Conservation (phyloP, 768 basidiomycete species). For the Xerocomellus amylosporus region DNA sequence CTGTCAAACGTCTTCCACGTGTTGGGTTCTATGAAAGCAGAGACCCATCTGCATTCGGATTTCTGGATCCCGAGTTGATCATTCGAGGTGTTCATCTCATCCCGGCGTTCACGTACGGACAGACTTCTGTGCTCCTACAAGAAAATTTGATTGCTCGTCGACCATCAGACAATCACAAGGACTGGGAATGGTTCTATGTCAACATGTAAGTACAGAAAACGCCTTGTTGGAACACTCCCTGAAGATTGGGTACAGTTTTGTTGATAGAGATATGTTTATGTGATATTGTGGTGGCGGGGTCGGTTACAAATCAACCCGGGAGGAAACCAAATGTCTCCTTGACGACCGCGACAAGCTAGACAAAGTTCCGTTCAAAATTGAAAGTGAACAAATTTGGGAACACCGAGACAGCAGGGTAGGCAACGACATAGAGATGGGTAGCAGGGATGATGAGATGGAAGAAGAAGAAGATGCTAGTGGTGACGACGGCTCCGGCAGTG, state of each 20-base stretch:
- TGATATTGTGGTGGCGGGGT: neutral
- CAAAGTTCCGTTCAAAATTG: neutral
- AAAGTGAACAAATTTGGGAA: too few species aligned
- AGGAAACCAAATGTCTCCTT: neutral
- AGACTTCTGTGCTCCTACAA: neutral
- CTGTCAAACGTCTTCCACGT: neutral
- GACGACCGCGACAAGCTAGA: neutral
- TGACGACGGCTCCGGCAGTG: too few species aligned
- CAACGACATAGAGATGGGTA: too few species aligned
- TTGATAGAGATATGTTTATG: slow-evolving; percentile 4
- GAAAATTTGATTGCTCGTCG: neutral
- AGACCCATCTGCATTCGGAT: neutral
- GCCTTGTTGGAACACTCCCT: too few species aligned
- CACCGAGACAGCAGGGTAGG: too few species aligned
- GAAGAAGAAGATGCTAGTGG: too few species aligned
- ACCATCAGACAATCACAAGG: neutral
- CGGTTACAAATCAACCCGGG: neutral
- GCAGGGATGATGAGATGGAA: too few species aligned
- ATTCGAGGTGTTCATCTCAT: neutral
- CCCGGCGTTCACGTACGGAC: neutral
- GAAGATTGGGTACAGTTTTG: neutral
- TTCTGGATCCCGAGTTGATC: neutral
- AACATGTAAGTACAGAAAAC: neutral
- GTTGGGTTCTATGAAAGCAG: neutral
- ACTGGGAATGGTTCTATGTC: slow-evolving; percentile 5